Evolutionary conservation across 116 monocot genomes (phyloP).

Genomic region (Trichopus zeylanicus): DNA sequence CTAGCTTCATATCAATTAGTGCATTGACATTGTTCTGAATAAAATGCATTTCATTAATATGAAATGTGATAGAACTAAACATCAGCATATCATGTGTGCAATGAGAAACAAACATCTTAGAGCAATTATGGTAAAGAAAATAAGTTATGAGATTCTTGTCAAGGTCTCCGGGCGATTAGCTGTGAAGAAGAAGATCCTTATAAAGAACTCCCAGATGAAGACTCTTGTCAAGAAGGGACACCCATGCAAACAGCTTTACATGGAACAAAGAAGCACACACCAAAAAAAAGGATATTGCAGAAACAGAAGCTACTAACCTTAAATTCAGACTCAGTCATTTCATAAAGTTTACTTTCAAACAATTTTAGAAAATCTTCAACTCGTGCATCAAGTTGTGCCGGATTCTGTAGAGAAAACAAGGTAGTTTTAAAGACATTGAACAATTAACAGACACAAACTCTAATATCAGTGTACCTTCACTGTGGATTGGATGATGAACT

Average conservation of each 20-base stretch:
- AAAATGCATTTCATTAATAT: background rate
- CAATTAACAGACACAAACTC: background rate
- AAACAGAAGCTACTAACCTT: slow-evolving; percentile 33
- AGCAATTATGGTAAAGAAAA: background rate
- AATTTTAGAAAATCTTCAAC: slow-evolving; percentile 70
- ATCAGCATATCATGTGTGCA: no score
- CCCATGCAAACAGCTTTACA: background rate
- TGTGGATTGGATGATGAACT: slow-evolving; percentile 81
- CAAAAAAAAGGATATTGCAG: background rate
- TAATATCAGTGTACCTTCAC: slow-evolving; percentile 49
- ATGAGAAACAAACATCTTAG: background rate
- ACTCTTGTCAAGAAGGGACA: background rate
- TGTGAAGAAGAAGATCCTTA: no score
- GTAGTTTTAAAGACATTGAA: background rate
- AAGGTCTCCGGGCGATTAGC: no score
- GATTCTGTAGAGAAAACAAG: slow-evolving; percentile 42
- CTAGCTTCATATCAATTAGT: slow-evolving; percentile 82
- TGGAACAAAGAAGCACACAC: background rate
- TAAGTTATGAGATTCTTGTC: no score
- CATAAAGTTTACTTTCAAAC: slow-evolving; percentile 59
- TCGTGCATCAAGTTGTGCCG: slow-evolving; percentile 65
- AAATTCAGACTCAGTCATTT: slow-evolving; percentile 57
- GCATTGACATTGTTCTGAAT: slow-evolving; percentile 72
- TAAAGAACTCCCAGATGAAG: no score
- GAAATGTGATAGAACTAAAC: background rate